Base-by-base conservation (phyloP, 108 stramenopile species). In the Fistulifera solaris region DNA sequence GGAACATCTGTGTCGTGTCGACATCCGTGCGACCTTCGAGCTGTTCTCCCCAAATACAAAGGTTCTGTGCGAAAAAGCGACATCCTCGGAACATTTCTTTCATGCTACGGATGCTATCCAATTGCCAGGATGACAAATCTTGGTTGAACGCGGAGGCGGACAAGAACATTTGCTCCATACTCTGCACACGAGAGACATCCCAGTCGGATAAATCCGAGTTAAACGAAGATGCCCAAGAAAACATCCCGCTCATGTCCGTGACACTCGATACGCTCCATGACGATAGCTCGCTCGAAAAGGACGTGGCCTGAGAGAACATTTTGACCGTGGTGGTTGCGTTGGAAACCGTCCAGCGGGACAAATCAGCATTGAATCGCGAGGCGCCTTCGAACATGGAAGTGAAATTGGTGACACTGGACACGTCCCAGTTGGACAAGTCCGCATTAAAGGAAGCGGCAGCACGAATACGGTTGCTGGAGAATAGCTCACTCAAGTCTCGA, bases 401-500 rank as follows among this genome's bases (percentile, higher is more conserved):
- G 58, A 70, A 64, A 15, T 15, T 62, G 23, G 6, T n/a, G 23
- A 62, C 61, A 8, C 31, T 35, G 3, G 31, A 35, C 8, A 35
- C 31, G 31, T 63, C 17, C 62, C 62, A 63, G 0, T 14, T 31
- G 1, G 56, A 58, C 25, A 49, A 38, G 46, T 54, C 23, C 10
- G 28, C 35, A 35, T 67, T 63, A 44, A 76, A 75, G 28, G 58
- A 19, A 17, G 48, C 15, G n/a, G 72, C 67, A 13, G 18, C 52
- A 2, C 35, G 25, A 44, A 77, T 70, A 56, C 66, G 56, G 0
- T 5, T 16, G 31, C 31, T 35, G 31, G 31, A 35, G 8, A 35
- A 35, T 35, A 35, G 31, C 8, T 35, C 6, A 35, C 31, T 35
- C 31, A 35, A 35, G 31, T 35, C 31, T 35, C 8, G 31, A 35